Evolutionary conservation across 257 asterid genomes (phyloP), one percentile per base, ranked within the genome.

Genomic region (Solanum commersonii): DNA sequence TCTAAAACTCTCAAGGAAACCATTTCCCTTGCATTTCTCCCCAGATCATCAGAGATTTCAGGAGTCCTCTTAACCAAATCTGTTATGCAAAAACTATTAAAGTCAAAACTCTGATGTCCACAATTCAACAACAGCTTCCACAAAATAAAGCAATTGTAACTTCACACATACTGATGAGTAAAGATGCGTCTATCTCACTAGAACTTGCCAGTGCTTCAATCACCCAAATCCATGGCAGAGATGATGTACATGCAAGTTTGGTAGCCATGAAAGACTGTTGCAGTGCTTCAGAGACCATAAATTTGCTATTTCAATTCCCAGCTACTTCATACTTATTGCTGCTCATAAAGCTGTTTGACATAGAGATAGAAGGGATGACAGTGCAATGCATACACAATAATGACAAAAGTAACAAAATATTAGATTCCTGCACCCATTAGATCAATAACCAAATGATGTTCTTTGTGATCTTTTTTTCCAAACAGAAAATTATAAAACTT

Each of bases 191-290:
- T 13, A 92, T 89, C 91, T 91, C 87, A 35, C 88, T 89, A 76
- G 89, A 94, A 89, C 89, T 85, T 76, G 93, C 89, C 76, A 95
- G 90, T 29, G 93, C 89, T 91, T 93, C 97, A 37, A 95, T 88
- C 86, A 90, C 96, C 96, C 95, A 93, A 74, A 87, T 88, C 94
- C 92, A 89, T 11, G 96, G 95, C 52, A 93, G 91, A 74, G 79
- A 78, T 78, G 92, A 89, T 40, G 91, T 74, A 60, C 85, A 85
- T 29, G 93, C 77, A 73, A 37, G 74, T 84, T 87, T 79, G 84
- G 84, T 84, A 86, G 90, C 93, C 98, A 94, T 93, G 60, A 85
- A 71, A 84, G 87, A 70, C 59, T 67, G 86, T 59, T 87, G 84
- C 85, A 90, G 84, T 88, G 84, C 89, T 89, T 89, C 92, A 89